Evolutionary conservation across 2,329 filamentous ascomycete species (phyloP).

Genomic region (Talaromyces amestolkiae): DNA sequence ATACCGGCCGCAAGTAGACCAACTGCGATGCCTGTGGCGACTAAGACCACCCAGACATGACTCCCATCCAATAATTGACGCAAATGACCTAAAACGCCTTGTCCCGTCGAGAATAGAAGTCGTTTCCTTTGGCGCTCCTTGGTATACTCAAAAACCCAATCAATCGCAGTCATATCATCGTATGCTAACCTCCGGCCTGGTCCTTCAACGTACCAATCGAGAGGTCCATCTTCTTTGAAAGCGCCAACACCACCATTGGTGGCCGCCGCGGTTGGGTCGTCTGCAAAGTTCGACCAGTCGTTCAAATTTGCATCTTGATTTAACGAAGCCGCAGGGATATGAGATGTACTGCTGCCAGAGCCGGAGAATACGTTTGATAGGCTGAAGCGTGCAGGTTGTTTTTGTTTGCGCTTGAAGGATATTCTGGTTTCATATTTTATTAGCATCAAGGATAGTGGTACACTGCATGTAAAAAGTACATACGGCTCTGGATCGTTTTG

Average conservation of each 20-base stretch:
- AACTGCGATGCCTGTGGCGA: constrained; percentile 79
- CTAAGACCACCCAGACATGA: constrained; percentile 86
- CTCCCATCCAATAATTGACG: constrained; percentile 76
- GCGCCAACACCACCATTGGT: constrained; percentile 28
- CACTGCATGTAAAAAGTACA: constrained; percentile 17
- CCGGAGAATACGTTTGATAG: constrained; percentile 40
- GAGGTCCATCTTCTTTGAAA: constrained; percentile 41
- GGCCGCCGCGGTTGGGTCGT: neutral
- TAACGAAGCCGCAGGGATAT: constrained; percentile 25
- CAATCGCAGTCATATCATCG: constrained; percentile 93
- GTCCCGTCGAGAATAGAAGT: constrained; percentile 66
- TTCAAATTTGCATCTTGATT: constrained; percentile 28
- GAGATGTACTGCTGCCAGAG: constrained; percentile 27
- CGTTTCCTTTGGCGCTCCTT: constrained; percentile 88
- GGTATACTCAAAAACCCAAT: constrained; percentile 99
- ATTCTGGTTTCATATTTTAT: constrained; percentile 28
- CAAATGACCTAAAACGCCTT: constrained; percentile 69
- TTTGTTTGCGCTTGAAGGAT: constrained; percentile 46
- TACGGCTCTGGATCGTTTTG: constrained; percentile 38
- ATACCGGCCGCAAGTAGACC: constrained; percentile 84
- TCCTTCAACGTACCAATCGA: constrained; percentile 87
- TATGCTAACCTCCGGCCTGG: constrained; percentile 89
- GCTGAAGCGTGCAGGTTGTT: constrained; percentile 39
- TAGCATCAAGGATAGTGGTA: neutral
- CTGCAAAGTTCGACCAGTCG: constrained; percentile 25